These are phyloP conservation scores for Delphinella strobiligena DNA, from an alignment of 2,329 filamentous ascomycete genomes.

Conservation along the genomic window DNA sequence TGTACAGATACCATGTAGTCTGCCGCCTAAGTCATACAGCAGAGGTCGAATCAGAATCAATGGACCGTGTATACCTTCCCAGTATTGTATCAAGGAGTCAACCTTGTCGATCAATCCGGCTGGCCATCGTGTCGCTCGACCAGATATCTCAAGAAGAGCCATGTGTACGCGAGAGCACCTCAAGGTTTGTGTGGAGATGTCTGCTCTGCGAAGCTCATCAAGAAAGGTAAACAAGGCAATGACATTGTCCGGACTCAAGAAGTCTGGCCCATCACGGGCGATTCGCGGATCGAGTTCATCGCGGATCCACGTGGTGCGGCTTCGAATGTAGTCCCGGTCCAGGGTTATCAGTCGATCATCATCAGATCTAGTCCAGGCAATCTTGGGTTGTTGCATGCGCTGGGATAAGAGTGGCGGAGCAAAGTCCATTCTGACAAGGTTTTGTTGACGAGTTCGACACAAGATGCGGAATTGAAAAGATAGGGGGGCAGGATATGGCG, in stretches of 20 bases:
- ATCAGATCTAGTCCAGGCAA: background rate
- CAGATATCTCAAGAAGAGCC: conserved; percentile 30
- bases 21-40: conserved; percentile 30
- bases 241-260: conserved; percentile 31
- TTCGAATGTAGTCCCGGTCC: conserved; percentile 20
- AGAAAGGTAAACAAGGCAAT: conserved; percentile 32
- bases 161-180: conserved; percentile 34
- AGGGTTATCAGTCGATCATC: background rate
- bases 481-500: no score
- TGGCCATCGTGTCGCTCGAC: conserved; percentile 36
- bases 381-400: no score
- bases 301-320: conserved; percentile 32
- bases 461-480: no score
- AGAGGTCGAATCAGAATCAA: conserved; percentile 26
- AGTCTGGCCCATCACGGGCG: conserved; percentile 32
- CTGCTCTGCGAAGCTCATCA: conserved; percentile 13
- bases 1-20: conserved; percentile 30
- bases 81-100: conserved; percentile 28
- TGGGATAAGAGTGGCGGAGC: no score
- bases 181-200: conserved; percentile 23
- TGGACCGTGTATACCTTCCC: conserved; percentile 26
- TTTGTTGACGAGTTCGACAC: no score
- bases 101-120: conserved; percentile 30
- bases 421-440: background rate
- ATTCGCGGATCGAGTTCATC: conserved; percentile 34